Evolutionary conservation across 1,284 basidiomycete genomes (phyloP), one percentile per base, ranked within the genome.

Genomic region (Fomes fomentarius): DNA sequence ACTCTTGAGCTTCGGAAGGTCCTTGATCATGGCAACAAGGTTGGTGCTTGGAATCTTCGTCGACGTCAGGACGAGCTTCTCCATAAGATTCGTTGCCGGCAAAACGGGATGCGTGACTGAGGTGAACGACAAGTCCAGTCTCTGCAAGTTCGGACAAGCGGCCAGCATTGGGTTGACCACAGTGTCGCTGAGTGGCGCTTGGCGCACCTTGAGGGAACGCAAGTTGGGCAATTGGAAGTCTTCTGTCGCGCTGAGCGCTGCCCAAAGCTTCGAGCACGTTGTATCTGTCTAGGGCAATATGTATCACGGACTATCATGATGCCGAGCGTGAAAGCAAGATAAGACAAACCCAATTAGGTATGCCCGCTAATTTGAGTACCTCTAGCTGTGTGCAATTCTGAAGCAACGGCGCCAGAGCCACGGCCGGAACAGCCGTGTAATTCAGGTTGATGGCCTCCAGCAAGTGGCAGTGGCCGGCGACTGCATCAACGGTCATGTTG

Each of bases 61-160:
- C 0, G 85, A 85, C 0, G 83, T 87, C 19, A 89, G 66, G 0
- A 79, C 79, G 11, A 89, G 69, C 62, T 89, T 89, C 58, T 83
- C 79, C 24, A 87, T 63, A 5, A 66, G 56, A 3, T 50, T 45
- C 5, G 48, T 56, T 31, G 19, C 47, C 15, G 58, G 69, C 40
- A 57, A 67, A 38, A 66, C 56, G 37, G 74, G 68, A 34, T 74
- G 77, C 46, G 71, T 75, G 28, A 86, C 63, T n/a, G 66, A 66
- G 1, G 86, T 89, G 68, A 87, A 89, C 0, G 87, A 87, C 9
- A 85, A 58, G 59, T 89, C 86, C 8, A 89, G 69, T 12, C 79
- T 78, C 33, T 68, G 70, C 21, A 89, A 59, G 47, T 76, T 75
- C 1, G 83, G 83, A 55, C 77, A 85, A 14, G 73, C 59, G 0